Base-by-base conservation (phyloP, 148 eudicot genomes). In the Dianthus caryophyllus region DNA sequence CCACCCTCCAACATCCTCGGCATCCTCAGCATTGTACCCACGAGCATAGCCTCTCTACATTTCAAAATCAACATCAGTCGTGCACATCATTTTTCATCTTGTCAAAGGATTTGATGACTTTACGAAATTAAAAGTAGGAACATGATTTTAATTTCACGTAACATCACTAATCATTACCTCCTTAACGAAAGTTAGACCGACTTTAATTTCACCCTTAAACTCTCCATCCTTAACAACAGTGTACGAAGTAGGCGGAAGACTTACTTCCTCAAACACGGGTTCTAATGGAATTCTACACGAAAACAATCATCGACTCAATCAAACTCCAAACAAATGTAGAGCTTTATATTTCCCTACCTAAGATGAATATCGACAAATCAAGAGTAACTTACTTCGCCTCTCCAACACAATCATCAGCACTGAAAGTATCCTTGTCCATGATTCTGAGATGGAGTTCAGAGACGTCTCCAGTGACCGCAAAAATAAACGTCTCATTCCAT, bases 401-500 rank as follows among this genome's bases (percentile, higher is more conserved):
- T 7, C 97, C 97, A 61, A 91, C 81, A 46, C 68, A 80, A 75
- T 91, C 97, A 86, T 91, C 97, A 0, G 73, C 61, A 22, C 53
- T 69, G 47, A 83, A 51, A 70, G 50, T 75, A 69, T 91, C 97
- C 46, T 81, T 84, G 76, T 91, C 97, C 84, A 83, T 78, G 27
- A 91, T 29, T 68, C 79, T 91, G 68, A 88, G 70, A 38, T 65
- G 71, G 58, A 91, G 69, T 56, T 84, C 87, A 0, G 79, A 16
- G 60, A 70, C 87, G 27, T 77, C 73, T 15, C 77, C 79, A 0
- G 88, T 71, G 69, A 88, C 53, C 12, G 73, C 72, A 70, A 91
- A 91, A 60, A 82, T 9, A 69, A 91, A 88, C 22, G 92, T 88
- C 81, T 91, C 96, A 10, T 91, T 84, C 97, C 97, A 91, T 58